Conservation (phyloP, 352 stramenopile genomes). For the Phytophthora boehmeriae region DNA sequence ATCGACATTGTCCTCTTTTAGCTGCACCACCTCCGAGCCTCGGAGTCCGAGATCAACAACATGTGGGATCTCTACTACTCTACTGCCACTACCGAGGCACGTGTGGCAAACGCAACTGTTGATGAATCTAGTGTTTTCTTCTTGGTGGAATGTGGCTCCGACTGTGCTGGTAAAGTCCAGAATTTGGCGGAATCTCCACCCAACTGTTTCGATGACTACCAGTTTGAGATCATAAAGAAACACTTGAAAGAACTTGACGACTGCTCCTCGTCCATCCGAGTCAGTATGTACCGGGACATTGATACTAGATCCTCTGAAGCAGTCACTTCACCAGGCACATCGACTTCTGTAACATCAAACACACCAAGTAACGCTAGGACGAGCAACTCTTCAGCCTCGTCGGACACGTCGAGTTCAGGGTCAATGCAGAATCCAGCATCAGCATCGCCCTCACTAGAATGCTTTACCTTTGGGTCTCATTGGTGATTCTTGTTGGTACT, state of each 20-base stretch:
- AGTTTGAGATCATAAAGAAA: constrained; percentile 42
- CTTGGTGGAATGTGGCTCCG: constrained; percentile 30
- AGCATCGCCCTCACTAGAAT: too few relatives aligned
- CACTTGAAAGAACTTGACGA: constrained; percentile 10
- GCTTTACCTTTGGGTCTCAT: too few relatives aligned
- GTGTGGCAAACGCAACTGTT: constrained; percentile 18
- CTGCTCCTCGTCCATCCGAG: constrained; percentile 9
- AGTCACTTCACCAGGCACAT: not conserved
- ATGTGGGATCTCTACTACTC: constrained; percentile 23
- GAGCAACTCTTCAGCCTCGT: not conserved
- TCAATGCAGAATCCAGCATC: not conserved
- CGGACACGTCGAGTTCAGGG: constrained; percentile 16
- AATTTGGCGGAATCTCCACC: constrained; percentile 23
- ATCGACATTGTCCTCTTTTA: constrained; percentile 18
- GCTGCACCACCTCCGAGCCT: too few relatives aligned
- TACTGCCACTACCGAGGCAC: constrained; percentile 30
- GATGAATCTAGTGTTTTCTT: constrained; percentile 28
- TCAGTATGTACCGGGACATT: constrained; percentile 13
- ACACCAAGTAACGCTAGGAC: too few relatives aligned
- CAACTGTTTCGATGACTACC: constrained; percentile 42
- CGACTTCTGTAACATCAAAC: not conserved
- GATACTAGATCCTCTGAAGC: not conserved
- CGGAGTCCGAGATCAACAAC: constrained; percentile 13
- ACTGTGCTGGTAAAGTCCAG: constrained; percentile 23
- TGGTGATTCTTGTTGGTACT: too few relatives aligned